A percentile compares a stretch with the other conserved stretches of the same genome.
Conservation (phyloP, 768 basidiomycete species). For the Rhizopogon vinicolor region DNA sequence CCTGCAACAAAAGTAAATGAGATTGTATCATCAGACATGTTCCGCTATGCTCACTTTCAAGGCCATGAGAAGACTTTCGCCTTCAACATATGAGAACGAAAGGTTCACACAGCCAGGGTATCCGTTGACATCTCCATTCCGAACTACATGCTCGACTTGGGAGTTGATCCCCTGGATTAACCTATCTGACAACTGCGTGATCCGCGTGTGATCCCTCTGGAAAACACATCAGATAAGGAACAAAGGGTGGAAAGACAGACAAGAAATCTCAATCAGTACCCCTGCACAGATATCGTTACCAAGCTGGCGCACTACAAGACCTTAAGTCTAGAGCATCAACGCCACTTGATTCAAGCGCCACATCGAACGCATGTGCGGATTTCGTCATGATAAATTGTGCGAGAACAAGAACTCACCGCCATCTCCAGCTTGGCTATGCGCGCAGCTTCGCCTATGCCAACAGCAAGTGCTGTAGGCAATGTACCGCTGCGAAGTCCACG, state of each 20-base stretch:
- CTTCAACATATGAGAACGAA: slow-evolving; percentile 95
- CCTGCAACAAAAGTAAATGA: slow-evolving; percentile 40
- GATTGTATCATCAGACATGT: neutral
- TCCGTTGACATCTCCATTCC: slow-evolving; percentile 89
- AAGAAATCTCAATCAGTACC: slow-evolving; percentile 63
- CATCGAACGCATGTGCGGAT: slow-evolving; percentile 32
- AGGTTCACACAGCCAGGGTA: slow-evolving; percentile 97
- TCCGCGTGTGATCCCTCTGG: slow-evolving; percentile 76
- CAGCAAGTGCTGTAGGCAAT: slow-evolving; percentile 78
- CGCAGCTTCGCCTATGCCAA: slow-evolving; percentile 94
- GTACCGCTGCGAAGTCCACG: slow-evolving; percentile 95
- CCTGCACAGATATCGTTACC: slow-evolving; percentile 80
- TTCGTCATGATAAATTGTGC: slow-evolving; percentile 45
- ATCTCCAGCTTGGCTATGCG: slow-evolving; percentile 91
- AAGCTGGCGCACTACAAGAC: slow-evolving; percentile 38
- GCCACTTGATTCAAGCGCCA: slow-evolving; percentile 43
- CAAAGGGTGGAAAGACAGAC: slow-evolving; percentile 1
- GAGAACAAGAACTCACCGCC: slow-evolving; percentile 57
- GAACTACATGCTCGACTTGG: slow-evolving; percentile 84
- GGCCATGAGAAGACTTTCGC: slow-evolving; percentile 96
- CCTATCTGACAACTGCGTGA: slow-evolving; percentile 72
- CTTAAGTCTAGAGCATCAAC: slow-evolving; percentile 8
- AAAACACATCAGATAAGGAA: slow-evolving; percentile 1
- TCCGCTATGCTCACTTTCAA: slow-evolving; percentile 60
- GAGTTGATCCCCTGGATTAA: slow-evolving; percentile 78